A percentile compares a stretch with the other conserved stretches of the same genome.
Conservation (phyloP, 345 rosid genomes). For the Salix arbutifolia region DNA sequence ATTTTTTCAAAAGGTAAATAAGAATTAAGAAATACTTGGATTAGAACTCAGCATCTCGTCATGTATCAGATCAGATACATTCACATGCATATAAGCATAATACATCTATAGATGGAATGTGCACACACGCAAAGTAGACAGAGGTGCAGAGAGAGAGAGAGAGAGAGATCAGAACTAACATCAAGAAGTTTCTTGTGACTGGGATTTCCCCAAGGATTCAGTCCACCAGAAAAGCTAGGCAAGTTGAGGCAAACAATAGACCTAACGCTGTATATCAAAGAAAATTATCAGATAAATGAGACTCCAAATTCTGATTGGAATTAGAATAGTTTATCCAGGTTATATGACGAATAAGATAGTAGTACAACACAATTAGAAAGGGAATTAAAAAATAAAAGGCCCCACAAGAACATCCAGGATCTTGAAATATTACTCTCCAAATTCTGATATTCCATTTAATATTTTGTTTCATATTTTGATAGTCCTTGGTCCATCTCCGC, state of each 20-base stretch:
- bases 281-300: constrained; percentile 1
- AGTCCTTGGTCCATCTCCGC: neutral
- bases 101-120: no score
- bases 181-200: constrained; percentile 37
- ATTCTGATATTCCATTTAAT: neutral
- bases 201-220: constrained; percentile 71
- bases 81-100: neutral
- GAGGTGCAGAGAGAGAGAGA: neutral
- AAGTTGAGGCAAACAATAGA: constrained; percentile 70
- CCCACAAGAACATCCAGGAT: neutral
- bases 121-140: neutral
- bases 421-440: no score
- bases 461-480: neutral
- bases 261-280: constrained; percentile 46
- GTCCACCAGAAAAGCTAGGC: constrained; percentile 81
- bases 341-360: neutral
- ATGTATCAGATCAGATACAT: neutral
- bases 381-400: neutral
- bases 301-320: neutral
- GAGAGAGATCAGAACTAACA: constrained; percentile 32
- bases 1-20: neutral
- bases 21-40: neutral
- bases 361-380: neutral
- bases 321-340: neutral
- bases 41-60: neutral